Conservation (phyloP, 1,284 basidiomycete species). For the Irpex sp. region DNA sequence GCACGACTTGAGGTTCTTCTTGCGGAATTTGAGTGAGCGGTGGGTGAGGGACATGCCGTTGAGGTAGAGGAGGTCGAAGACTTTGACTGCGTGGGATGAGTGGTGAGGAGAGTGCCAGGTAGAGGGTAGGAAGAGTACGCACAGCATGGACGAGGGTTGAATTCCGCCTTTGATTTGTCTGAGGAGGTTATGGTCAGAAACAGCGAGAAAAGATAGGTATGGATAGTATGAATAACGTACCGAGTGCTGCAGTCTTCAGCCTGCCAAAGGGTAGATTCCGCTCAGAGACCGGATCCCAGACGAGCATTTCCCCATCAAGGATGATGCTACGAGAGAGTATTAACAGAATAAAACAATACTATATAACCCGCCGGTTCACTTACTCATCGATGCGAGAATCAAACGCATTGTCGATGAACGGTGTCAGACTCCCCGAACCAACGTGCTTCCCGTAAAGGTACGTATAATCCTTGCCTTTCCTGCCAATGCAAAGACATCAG, state of each 20-base stretch:
- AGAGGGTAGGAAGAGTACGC: conserved; percentile 25
- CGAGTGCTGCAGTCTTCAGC: conserved; percentile 83
- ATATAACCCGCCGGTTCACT: too few species aligned
- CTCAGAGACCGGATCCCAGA: conserved; percentile 87
- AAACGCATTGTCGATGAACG: conserved; percentile 73
- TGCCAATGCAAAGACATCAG: conserved; percentile 23
- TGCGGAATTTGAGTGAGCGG: conserved; percentile 59
- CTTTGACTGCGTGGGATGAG: conserved; percentile 61
- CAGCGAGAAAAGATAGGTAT: neutral
- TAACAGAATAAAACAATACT: neutral
- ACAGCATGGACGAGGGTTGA: conserved; percentile 86
- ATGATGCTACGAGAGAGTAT: conserved; percentile 58
- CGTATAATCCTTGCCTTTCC: conserved; percentile 93
- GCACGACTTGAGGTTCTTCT: conserved; percentile 61
- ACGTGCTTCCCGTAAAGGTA: conserved; percentile 84
- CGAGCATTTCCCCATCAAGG: conserved; percentile 94
- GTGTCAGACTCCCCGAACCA: conserved; percentile 80
- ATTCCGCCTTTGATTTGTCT: conserved; percentile 69
- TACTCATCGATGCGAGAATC: conserved; percentile 74
- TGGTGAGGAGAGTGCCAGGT: neutral
- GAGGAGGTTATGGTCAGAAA: neutral
- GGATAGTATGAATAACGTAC: conserved; percentile 33
- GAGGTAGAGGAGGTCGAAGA: conserved; percentile 88
- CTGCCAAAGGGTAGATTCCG: conserved; percentile 87
- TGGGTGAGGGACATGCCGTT: conserved; percentile 70